Evolutionary conservation across 2,329 filamentous ascomycete species (phyloP).

Genomic region (Pseudocercospora musae): DNA sequence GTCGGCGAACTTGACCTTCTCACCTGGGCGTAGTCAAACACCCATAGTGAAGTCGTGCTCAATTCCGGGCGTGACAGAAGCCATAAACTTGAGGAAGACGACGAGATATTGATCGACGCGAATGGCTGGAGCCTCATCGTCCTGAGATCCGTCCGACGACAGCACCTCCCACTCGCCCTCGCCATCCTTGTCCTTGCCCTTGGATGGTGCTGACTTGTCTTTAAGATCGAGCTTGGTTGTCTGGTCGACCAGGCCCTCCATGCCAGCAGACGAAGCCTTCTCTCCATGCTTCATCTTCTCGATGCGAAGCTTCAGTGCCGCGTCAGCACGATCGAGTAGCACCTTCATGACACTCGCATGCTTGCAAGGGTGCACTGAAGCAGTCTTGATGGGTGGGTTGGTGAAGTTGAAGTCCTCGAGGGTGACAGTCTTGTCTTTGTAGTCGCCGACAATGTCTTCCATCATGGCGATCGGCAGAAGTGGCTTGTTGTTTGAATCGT

Average conservation of each 20-base stretch:
- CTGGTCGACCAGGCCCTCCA: conserved; percentile 84
- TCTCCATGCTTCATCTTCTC: conserved; percentile 67
- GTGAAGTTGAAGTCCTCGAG: conserved; percentile 97
- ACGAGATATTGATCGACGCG: conserved; percentile 86
- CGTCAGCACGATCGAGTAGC: conserved; percentile 89
- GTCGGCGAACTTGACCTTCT: conserved; percentile 13
- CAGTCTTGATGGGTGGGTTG: conserved; percentile 88
- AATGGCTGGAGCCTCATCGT: conserved; percentile 74
- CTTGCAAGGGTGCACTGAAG: conserved; percentile 93
- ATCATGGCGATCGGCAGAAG: conserved; percentile 84
- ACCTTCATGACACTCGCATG: conserved; percentile 98
- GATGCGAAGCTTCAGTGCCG: conserved; percentile 80
- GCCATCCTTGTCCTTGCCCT: conserved; percentile 44
- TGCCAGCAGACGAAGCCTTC: conserved; percentile 55
- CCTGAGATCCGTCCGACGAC: conserved; percentile 51
- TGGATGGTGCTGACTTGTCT: conserved; percentile 53
- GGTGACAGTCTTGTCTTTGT: conserved; percentile 98
- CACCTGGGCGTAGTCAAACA: conserved; percentile 53
- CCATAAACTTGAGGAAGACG: conserved; percentile 77
- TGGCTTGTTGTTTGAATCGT: conserved; percentile 63
- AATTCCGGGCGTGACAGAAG: conserved; percentile 84
- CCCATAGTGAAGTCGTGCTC: conserved; percentile 98
- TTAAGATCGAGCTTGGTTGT: conserved; percentile 56
- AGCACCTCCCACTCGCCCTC: conserved; percentile 63
- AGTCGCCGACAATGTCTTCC: conserved; percentile 94